phyloP scores from a whole-genome alignment of 2,329 filamentous ascomycete species.

The Penicillium brevicompactum region DNA sequence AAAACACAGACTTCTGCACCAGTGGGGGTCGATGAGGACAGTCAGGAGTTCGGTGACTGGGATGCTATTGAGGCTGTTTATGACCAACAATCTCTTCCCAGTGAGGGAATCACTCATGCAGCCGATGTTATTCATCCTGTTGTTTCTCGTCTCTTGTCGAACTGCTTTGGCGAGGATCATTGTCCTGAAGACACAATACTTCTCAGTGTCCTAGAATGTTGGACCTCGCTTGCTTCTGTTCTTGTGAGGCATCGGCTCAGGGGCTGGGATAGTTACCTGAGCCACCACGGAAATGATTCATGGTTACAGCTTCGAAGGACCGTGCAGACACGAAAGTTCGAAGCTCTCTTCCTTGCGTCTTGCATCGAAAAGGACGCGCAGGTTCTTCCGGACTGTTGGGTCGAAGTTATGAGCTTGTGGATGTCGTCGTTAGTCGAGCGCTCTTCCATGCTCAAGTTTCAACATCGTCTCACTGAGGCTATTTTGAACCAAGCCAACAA shows the following conservation, averaged over 20 bases:
- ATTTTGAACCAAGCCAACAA: constrained; percentile 52
- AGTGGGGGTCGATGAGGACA: constrained; percentile 56
- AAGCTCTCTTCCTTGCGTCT: constrained; percentile 48
- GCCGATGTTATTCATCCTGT: constrained; percentile 50
- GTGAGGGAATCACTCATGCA: constrained; percentile 35
- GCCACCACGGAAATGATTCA: constrained; percentile 54
- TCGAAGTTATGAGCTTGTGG: constrained; percentile 56
- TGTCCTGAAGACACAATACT: constrained; percentile 58
- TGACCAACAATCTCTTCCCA: constrained; percentile 29
- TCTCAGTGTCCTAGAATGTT: constrained; percentile 55
- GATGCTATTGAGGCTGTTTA: constrained; percentile 54
- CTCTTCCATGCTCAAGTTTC: constrained; percentile 62
- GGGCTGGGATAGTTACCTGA: constrained; percentile 60
- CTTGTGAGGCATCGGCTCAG: constrained; percentile 50
- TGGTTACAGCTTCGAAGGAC: constrained; percentile 51
- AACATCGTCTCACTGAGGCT: constrained; percentile 58
- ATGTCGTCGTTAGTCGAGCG: constrained; percentile 60
- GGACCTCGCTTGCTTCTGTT: constrained; percentile 53
- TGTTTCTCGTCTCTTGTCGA: constrained; percentile 59
- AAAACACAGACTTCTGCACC: constrained; percentile 20
- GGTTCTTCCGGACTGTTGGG: constrained; percentile 49
- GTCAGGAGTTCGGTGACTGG: constrained; percentile 66
- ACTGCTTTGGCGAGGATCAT: constrained; percentile 62
- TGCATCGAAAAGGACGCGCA: constrained; percentile 45
- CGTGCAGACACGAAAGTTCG: constrained; percentile 51